phyloP scores from a whole-genome alignment of 164 flowering plant genomes.

The Protea cynaroides region DNA sequence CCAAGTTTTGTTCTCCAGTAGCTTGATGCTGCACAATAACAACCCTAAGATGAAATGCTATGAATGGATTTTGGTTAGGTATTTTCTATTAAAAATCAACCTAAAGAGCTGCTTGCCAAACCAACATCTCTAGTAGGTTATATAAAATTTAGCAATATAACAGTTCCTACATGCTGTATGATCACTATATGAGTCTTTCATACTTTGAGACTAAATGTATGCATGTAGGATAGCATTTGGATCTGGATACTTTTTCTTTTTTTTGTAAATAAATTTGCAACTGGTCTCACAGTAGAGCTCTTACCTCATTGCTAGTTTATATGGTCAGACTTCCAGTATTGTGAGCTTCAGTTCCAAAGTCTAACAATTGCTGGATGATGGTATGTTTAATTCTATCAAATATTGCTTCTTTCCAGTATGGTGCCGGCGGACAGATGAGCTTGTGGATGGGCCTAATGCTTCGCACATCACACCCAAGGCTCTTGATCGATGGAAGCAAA shows the following conservation, averaged over 20 bases:
- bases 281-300: too few species aligned
- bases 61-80: neutral
- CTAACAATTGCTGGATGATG: neutral
- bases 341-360: neutral
- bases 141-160: neutral
- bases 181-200: neutral
- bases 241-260: neutral
- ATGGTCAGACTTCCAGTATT: neutral
- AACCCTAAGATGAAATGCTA: neutral
- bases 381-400: neutral
- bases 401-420: conserved; percentile 14
- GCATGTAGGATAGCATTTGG: neutral
- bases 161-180: neutral
- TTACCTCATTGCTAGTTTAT: neutral
- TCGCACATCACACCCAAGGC: conserved; percentile 25
- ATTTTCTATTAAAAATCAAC: neutral
- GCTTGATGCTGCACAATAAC: neutral
- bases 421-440: conserved; percentile 28
- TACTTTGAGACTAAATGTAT: neutral
- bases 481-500: conserved; percentile 20
- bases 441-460: conserved; percentile 29
- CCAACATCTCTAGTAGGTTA: neutral
- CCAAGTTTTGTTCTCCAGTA: neutral
- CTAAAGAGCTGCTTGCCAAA: neutral
- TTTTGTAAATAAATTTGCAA: too few species aligned